phyloP scores from a whole-genome alignment of 768 basidiomycete genomes.

The Mycena filopes region DNA sequence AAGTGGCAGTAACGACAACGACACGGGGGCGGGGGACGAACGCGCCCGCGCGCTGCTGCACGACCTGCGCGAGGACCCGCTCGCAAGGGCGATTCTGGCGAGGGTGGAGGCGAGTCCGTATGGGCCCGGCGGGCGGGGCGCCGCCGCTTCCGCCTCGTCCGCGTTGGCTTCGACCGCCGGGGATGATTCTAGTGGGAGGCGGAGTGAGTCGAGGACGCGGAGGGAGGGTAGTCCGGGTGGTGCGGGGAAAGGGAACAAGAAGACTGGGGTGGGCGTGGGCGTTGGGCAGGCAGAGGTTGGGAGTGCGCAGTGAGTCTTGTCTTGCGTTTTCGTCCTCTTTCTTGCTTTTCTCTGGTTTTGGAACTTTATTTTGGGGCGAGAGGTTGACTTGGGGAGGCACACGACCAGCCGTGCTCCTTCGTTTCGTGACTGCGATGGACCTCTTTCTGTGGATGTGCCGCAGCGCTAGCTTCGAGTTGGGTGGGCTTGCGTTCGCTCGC shows the following conservation, averaged over 20 bases:
- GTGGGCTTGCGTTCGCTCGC: too few relatives aligned
- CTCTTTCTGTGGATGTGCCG: too few relatives aligned
- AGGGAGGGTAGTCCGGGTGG: conserved; percentile 2
- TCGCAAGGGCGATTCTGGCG: conserved; percentile 83
- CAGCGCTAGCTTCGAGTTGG: too few relatives aligned
- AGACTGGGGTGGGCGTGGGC: background rate
- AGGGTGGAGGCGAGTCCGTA: conserved; percentile 87
- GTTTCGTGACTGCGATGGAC: too few relatives aligned
- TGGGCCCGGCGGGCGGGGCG: conserved; percentile 76
- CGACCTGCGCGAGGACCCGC: conserved; percentile 59
- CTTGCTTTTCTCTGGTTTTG: conserved; percentile 20
- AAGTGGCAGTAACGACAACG: too few relatives aligned
- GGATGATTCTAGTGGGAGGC: background rate
- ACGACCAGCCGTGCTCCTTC: too few relatives aligned
- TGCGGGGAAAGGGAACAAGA: background rate
- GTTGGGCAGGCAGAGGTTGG: conserved; percentile 32
- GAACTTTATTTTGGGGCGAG: background rate
- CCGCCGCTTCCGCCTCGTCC: background rate
- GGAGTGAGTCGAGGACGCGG: background rate
- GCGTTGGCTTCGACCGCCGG: background rate
- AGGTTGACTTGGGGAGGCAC: too few relatives aligned
- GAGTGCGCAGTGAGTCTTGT: conserved; percentile 10
- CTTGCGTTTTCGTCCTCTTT: too few relatives aligned
- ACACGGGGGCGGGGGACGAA: background rate
- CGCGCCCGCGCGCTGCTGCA: conserved; percentile 19